Evolutionary conservation across 768 basidiomycete genomes (phyloP).

Genomic region (Tylopilus subfusipes): DNA sequence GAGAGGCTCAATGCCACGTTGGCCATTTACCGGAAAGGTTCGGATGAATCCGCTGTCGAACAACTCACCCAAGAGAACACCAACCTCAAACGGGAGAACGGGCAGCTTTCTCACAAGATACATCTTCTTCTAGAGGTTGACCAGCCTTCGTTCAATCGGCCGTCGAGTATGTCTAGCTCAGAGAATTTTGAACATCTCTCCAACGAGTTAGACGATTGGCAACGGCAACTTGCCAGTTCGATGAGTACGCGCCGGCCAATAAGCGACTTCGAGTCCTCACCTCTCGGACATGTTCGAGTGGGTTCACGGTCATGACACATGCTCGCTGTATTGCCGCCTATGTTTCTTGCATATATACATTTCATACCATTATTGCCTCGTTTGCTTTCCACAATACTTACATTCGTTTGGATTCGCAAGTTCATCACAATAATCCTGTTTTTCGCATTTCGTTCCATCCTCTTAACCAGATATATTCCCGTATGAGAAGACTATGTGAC

Average conservation of each 20-base stretch:
- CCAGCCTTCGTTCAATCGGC: constrained; percentile 67
- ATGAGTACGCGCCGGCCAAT: constrained; percentile 70
- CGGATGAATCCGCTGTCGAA: constrained; percentile 75
- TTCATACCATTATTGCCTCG: constrained; percentile 34
- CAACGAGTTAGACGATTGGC: constrained; percentile 83
- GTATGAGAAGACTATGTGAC: constrained; percentile 29
- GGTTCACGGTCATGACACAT: constrained; percentile 49
- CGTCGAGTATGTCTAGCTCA: constrained; percentile 75
- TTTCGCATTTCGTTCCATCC: constrained; percentile 33
- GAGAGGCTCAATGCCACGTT: constrained; percentile 72
- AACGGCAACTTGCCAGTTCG: constrained; percentile 76
- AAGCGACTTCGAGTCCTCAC: constrained; percentile 66
- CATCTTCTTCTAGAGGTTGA: constrained; percentile 84
- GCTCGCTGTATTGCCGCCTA: constrained; percentile 9
- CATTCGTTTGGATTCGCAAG: constrained; percentile 56
- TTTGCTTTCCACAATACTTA: constrained; percentile 38
- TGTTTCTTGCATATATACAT: constrained; percentile 35
- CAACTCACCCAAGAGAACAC: constrained; percentile 81
- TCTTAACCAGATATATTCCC: constrained; percentile 33
- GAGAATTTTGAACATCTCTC: constrained; percentile 82
- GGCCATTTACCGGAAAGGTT: constrained; percentile 67
- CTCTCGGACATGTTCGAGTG: constrained; percentile 53
- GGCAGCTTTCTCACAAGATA: constrained; percentile 89
- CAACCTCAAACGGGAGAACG: constrained; percentile 77
- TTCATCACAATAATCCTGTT: constrained; percentile 36